Conservation (phyloP, 2,329 filamentous ascomycete species). For the Annulohypoxylon truncatum region DNA sequence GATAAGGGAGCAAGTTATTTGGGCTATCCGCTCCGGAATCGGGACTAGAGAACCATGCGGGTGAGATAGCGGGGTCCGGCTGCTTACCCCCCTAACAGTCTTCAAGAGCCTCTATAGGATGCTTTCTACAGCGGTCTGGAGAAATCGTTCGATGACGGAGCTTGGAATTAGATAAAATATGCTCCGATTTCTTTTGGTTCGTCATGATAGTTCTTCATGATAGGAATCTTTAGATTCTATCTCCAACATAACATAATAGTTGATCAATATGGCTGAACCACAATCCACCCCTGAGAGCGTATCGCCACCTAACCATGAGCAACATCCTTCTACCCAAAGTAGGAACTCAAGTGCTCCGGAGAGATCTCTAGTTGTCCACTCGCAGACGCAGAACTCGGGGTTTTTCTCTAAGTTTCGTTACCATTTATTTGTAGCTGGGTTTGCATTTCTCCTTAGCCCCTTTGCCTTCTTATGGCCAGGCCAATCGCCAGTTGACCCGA, state of each 20-base stretch:
- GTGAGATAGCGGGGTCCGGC: slow-evolving; percentile 22
- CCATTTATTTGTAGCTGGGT: slow-evolving; percentile 31
- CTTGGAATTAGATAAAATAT: slow-evolving; percentile 51
- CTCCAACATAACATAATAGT: not conserved
- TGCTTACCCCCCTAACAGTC: slow-evolving; percentile 4
- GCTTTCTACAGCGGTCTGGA: slow-evolving; percentile 4
- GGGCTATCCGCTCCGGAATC: slow-evolving; percentile 20
- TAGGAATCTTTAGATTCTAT: not conserved
- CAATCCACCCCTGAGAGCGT: slow-evolving; percentile 3
- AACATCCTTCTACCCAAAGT: not conserved
- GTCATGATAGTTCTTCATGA: not conserved
- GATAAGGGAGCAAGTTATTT: slow-evolving; percentile 19
- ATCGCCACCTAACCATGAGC: not conserved
- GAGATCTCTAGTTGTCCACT: slow-evolving; percentile 24
- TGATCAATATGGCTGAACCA: slow-evolving; percentile 23
- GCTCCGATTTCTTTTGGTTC: slow-evolving; percentile 44
- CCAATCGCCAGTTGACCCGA: slow-evolving; percentile 36
- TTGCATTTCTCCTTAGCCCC: slow-evolving; percentile 35
- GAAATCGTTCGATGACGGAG: slow-evolving; percentile 10
- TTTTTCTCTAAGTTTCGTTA: slow-evolving; percentile 34
- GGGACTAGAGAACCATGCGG: slow-evolving; percentile 3
- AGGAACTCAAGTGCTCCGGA: not conserved
- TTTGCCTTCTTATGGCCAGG: slow-evolving; percentile 29
- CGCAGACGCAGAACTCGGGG: slow-evolving; percentile 22
- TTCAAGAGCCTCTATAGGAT: slow-evolving; percentile 9